These are phyloP conservation scores for Jamesozyma gamospora DNA, from an alignment of 805 yeast genomes.

Conservation along the genomic window DNA sequence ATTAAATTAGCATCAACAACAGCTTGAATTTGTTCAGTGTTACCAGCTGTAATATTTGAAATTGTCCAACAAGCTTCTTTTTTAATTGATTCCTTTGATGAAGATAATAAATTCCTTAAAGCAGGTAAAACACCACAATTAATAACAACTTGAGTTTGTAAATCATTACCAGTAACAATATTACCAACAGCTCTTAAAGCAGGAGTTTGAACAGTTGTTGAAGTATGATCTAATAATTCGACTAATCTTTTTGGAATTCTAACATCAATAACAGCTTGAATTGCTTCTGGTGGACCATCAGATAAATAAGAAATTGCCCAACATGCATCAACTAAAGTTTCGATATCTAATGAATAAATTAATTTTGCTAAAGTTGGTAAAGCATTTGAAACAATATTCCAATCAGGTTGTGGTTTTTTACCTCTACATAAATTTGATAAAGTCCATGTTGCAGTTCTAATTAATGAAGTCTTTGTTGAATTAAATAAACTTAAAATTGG, in stretches of 20 bases:
- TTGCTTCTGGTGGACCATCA: constrained; percentile 87
- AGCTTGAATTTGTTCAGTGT: constrained; percentile 89
- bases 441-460: constrained; percentile 98
- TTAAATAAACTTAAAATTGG: constrained; percentile 75
- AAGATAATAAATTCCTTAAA: constrained; percentile 63
- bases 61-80: constrained; percentile 99
- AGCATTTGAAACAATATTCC: constrained; percentile 78
- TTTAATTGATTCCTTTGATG: constrained; percentile 84
- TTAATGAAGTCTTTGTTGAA: constrained; percentile 75
- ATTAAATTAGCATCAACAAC: constrained; percentile 90
- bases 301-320: constrained; percentile 96
- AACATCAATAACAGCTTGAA: constrained; percentile 93
- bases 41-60: constrained; percentile 96
- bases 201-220: constrained; percentile 88
- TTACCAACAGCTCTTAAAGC: constrained; percentile 96
- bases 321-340: constrained; percentile 92
- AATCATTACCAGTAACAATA: constrained; percentile 93
- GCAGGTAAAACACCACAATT: constrained; percentile 88
- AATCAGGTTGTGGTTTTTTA: constrained; percentile 90
- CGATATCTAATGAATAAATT: constrained; percentile 82
- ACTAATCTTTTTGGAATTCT: constrained; percentile 91
- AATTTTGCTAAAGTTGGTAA: constrained; percentile 86
- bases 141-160: constrained; percentile 90
- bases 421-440: constrained; percentile 94
- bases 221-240: constrained; percentile 75